Conservation (phyloP, 2,329 filamentous ascomycete species). For the Paraphoma chrysanthemicola region DNA sequence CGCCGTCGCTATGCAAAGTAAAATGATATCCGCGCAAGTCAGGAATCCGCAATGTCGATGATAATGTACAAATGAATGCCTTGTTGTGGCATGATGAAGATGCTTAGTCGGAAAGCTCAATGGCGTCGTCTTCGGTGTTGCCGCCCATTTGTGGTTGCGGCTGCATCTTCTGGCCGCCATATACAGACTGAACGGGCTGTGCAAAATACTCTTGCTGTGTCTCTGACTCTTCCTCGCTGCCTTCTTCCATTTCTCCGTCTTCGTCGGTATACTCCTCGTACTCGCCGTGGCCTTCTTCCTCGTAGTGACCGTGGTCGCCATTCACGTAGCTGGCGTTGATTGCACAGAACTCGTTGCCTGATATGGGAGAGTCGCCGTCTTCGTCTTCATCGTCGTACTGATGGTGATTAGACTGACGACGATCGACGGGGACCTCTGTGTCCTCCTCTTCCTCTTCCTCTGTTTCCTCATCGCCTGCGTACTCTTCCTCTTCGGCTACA, state of each 20-base stretch:
- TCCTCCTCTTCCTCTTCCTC: slow-evolving; percentile 10
- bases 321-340: slow-evolving; percentile 11
- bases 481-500: slow-evolving; percentile 18
- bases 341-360: slow-evolving; percentile 13
- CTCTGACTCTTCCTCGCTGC: slow-evolving; percentile 14
- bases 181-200: background rate
- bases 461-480: slow-evolving; percentile 15
- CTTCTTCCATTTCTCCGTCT: slow-evolving; percentile 1
- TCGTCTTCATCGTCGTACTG: slow-evolving; percentile 13
- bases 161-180: slow-evolving; percentile 6
- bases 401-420: background rate
- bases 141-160: slow-evolving; percentile 18
- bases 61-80: background rate
- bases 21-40: background rate
- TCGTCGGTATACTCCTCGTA: slow-evolving; percentile 17
- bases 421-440: background rate
- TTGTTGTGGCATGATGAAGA: background rate
- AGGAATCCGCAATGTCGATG: background rate
- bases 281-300: slow-evolving; percentile 7
- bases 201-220: slow-evolving; percentile 3
- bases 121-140: slow-evolving; percentile 42
- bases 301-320: background rate
- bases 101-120: slow-evolving; percentile 41
- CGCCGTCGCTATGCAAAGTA: background rate
- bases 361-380: slow-evolving; percentile 18